phyloP scores from a whole-genome alignment of 495 filamentous ascomycete species.

The Elasticomyces elasticus region DNA sequence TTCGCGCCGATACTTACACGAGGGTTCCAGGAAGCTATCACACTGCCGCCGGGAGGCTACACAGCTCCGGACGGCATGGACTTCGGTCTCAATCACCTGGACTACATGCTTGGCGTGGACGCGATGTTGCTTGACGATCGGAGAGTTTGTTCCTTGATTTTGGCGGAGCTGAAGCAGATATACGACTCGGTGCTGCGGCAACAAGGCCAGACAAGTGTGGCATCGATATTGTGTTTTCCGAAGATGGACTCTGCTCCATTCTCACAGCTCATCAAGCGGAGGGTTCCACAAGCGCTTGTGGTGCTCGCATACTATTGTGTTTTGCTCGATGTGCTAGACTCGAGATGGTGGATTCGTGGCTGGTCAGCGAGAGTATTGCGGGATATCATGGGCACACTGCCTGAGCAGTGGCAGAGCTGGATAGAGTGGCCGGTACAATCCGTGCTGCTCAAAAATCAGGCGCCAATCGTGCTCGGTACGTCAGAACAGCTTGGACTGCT shows the following conservation, averaged over 20 bases:
- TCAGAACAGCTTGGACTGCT: not conserved
- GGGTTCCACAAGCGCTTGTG: constrained; percentile 16
- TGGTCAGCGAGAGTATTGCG: constrained; percentile 14
- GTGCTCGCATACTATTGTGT: constrained; percentile 20
- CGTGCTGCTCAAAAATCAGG: constrained; percentile 3
- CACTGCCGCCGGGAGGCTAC: not conserved
- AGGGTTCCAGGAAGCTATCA: constrained; percentile 9
- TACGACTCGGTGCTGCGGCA: constrained; percentile 11
- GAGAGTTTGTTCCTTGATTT: constrained; percentile 8
- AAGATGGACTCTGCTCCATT: constrained; percentile 19
- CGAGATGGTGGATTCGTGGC: constrained; percentile 15
- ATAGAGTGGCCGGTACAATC: constrained; percentile 18
- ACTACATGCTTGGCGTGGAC: constrained; percentile 19
- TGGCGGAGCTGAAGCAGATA: constrained; percentile 16
- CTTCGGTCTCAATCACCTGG: constrained; percentile 18
- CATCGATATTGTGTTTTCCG: constrained; percentile 17
- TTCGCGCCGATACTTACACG: constrained; percentile 13
- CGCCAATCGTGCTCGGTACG: not conserved
- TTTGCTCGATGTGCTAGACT: constrained; percentile 13
- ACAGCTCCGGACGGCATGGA: constrained; percentile 18
- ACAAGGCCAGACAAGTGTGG: constrained; percentile 9
- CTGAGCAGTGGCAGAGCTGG: constrained; percentile 16
- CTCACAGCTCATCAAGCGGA: constrained; percentile 12
- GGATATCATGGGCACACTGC: constrained; percentile 14
- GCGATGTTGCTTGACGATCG: constrained; percentile 16